Evolutionary conservation across 345 rosid genomes (phyloP).

Genomic region (Orychophragmus violaceus): DNA sequence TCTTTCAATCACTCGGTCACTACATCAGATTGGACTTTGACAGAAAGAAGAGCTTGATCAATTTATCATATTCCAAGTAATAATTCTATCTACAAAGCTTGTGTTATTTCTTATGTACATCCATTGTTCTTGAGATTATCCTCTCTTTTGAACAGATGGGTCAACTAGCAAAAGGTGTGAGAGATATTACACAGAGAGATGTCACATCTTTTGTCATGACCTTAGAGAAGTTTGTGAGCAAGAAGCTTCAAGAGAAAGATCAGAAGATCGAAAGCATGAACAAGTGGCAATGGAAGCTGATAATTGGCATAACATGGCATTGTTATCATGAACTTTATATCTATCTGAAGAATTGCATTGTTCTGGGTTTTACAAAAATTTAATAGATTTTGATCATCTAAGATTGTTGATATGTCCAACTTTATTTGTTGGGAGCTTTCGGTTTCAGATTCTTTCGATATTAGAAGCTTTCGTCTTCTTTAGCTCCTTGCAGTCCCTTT

Average conservation of each 20-base stretch:
- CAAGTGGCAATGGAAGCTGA: slow-evolving; percentile 60
- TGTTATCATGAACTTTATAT: too few relatives aligned
- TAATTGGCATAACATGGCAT: slow-evolving; percentile 66
- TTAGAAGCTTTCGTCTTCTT: too few relatives aligned
- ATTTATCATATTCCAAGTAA: slow-evolving; percentile 62
- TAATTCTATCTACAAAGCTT: background rate
- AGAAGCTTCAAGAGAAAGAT: slow-evolving; percentile 62
- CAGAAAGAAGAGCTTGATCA: slow-evolving; percentile 3
- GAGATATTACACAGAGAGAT: slow-evolving; percentile 65
- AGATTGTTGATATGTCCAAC: too few relatives aligned
- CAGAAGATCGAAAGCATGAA: slow-evolving; percentile 59
- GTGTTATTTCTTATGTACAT: background rate
- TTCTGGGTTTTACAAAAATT: too few relatives aligned
- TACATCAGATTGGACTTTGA: slow-evolving; percentile 43
- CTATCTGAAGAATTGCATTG: too few relatives aligned
- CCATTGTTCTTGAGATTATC: background rate
- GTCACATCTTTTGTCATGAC: slow-evolving; percentile 47
- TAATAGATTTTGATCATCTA: too few relatives aligned
- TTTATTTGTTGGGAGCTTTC: too few relatives aligned
- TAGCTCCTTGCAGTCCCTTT: too few relatives aligned
- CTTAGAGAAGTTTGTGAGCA: slow-evolving; percentile 52
- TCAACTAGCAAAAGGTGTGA: slow-evolving; percentile 50
- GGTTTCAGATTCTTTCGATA: too few relatives aligned
- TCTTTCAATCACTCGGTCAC: slow-evolving; percentile 50
- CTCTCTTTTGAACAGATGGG: slow-evolving; percentile 39